These are phyloP conservation scores for Aspergillus sergii DNA, from an alignment of 2,329 filamentous ascomycete species.

Conservation along the genomic window DNA sequence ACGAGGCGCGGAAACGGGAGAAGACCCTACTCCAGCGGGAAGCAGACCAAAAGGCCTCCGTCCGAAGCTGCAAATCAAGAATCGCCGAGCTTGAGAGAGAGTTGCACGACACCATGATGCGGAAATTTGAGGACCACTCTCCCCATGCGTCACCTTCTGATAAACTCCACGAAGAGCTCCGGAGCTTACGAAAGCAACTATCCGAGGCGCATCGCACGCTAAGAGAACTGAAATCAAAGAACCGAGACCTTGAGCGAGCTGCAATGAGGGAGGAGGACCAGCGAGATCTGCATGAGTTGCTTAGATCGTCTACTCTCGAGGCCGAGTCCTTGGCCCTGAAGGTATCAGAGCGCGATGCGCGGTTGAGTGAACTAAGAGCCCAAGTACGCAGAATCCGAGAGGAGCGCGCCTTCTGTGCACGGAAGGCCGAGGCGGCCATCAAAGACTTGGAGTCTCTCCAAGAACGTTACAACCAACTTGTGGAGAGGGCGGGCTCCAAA, in stretches of 20 bases:
- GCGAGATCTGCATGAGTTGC: conserved; percentile 48
- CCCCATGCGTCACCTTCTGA: conserved; percentile 53
- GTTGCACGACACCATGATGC: conserved; percentile 62
- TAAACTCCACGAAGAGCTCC: conserved; percentile 55
- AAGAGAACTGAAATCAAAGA: conserved; percentile 56
- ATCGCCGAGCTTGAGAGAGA: conserved; percentile 69
- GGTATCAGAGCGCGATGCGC: conserved; percentile 68
- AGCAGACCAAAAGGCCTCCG: conserved; percentile 61
- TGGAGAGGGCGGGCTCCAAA: conserved; percentile 48
- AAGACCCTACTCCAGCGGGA: conserved; percentile 68
- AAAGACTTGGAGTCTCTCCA: conserved; percentile 51
- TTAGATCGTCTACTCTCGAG: conserved; percentile 52
- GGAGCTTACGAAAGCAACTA: conserved; percentile 63
- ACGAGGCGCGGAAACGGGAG: conserved; percentile 67
- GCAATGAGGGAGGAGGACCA: conserved; percentile 47
- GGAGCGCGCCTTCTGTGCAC: conserved; percentile 45
- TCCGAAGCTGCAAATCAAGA: conserved; percentile 66
- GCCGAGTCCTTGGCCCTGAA: conserved; percentile 71
- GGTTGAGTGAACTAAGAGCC: conserved; percentile 56
- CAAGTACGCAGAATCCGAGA: conserved; percentile 67
- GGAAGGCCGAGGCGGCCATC: conserved; percentile 43
- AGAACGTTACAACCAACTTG: conserved; percentile 66
- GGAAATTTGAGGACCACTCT: conserved; percentile 56
- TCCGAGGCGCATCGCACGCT: conserved; percentile 62
- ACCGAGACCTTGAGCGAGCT: conserved; percentile 55